Percentiles rank a stretch among this genome's conserved stretches.
Conservation (phyloP, 306 rosid species). For the Quercus mongolica region DNA sequence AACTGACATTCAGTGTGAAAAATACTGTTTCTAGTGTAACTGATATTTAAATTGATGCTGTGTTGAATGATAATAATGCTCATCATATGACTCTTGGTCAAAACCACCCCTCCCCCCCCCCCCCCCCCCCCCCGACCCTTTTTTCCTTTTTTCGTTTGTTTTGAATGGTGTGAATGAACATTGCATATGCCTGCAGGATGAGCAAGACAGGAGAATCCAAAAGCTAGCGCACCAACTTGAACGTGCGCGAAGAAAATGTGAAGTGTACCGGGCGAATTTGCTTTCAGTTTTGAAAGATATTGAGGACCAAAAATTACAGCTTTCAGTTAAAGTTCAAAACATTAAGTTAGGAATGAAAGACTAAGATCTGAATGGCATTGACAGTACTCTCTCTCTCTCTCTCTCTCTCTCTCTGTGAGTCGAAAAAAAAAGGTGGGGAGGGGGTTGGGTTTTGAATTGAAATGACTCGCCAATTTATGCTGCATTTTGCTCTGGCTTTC, state of each 20-base stretch:
- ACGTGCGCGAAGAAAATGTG: slow-evolving; percentile 41
- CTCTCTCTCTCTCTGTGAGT: too few species aligned
- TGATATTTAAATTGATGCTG: background rate
- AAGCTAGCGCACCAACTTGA: slow-evolving; percentile 37
- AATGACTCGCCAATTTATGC: too few species aligned
- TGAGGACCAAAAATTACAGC: slow-evolving; percentile 46
- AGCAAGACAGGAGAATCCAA: slow-evolving; percentile 40
- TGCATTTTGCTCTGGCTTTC: too few species aligned
- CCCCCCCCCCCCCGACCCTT: background rate
- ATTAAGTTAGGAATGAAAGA: slow-evolving; percentile 41
- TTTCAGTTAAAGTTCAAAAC: slow-evolving; percentile 48
- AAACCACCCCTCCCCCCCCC: too few species aligned
- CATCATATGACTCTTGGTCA: background rate
- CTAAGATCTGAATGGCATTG: slow-evolving; percentile 16
- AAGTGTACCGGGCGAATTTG: slow-evolving; percentile 47
- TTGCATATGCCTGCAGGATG: slow-evolving; percentile 30
- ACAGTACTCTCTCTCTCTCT: background rate
- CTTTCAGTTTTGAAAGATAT: slow-evolving; percentile 47
- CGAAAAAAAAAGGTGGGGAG: too few species aligned
- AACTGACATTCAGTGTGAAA: too few species aligned
- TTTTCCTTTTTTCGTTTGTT: background rate
- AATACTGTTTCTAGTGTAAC: too few species aligned
- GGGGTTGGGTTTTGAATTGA: too few species aligned
- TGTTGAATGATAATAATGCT: background rate
- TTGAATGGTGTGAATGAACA: background rate